Conservation (phyloP, 768 basidiomycete species). For the Leccinum olivaceopallidum region DNA sequence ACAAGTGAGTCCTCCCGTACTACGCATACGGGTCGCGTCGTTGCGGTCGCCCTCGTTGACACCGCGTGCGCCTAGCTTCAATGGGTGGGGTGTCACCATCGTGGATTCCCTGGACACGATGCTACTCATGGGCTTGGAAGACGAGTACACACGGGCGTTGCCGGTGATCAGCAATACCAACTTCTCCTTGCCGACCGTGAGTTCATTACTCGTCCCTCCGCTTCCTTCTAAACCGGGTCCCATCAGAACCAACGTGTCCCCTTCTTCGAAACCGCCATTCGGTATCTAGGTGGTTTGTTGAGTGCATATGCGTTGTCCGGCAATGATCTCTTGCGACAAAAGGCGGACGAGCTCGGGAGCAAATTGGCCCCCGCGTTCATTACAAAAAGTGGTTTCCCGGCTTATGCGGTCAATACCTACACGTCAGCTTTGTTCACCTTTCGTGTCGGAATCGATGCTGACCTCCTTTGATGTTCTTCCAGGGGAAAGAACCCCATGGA, state of each 20-base stretch:
- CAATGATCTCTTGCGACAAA: conserved; percentile 59
- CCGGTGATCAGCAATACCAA: conserved; percentile 47
- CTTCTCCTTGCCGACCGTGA: conserved; percentile 49
- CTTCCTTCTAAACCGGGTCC: conserved; percentile 3
- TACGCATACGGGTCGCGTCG: background rate
- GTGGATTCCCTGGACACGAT: conserved; percentile 87
- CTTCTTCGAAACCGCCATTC: conserved; percentile 84
- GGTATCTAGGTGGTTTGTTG: conserved; percentile 85
- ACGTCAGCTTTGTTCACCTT: conserved; percentile 37
- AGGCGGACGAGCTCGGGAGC: conserved; percentile 75
- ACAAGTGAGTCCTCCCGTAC: conserved; percentile 43
- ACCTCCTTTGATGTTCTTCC: background rate
- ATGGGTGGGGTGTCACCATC: conserved; percentile 76
- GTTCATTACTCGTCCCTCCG: background rate
- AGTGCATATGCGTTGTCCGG: conserved; percentile 78
- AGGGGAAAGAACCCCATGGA: background rate
- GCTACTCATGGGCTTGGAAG: conserved; percentile 72
- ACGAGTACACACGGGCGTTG: conserved; percentile 70
- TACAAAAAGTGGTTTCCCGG: conserved; percentile 68
- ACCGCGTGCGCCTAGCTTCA: conserved; percentile 25
- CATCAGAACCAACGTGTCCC: conserved; percentile 38
- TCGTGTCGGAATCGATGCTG: background rate
- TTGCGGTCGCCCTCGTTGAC: background rate
- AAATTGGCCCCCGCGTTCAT: conserved; percentile 72
- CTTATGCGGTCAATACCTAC: conserved; percentile 66